A percentile compares a stretch with the other conserved stretches of the same genome.
phyloP scores from a whole-genome alignment of 2,329 filamentous ascomycete genomes.

The Apiospora malaysiana region DNA sequence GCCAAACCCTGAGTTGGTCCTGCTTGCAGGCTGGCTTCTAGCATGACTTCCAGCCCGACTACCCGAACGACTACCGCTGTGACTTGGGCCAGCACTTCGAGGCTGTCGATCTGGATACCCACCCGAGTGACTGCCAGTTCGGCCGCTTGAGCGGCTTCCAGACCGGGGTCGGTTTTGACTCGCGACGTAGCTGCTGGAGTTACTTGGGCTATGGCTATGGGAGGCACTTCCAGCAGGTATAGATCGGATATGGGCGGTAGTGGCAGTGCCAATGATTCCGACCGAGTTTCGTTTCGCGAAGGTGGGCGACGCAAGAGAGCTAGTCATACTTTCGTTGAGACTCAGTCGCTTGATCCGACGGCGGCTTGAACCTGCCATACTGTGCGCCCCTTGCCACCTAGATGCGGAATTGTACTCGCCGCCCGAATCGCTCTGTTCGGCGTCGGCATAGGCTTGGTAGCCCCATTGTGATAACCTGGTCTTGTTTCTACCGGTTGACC shows the following conservation, averaged over 20 bases:
- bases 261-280: neutral
- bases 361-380: neutral
- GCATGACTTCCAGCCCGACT: neutral
- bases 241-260: slow-evolving; percentile 3
- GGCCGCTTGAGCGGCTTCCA: neutral
- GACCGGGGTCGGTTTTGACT: neutral
- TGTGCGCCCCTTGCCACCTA: neutral
- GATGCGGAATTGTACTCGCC: neutral
- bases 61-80: neutral
- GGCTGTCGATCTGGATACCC: neutral
- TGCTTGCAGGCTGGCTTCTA: slow-evolving; percentile 9
- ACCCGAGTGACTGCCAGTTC: neutral
- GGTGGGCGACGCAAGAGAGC: neutral
- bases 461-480: neutral
- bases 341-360: neutral
- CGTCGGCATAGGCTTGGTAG: neutral
- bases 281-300: neutral
- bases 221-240: slow-evolving; percentile 1
- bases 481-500: slow-evolving; percentile 19
- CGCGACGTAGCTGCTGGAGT: slow-evolving; percentile 2
- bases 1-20: neutral
- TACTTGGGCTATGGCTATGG: neutral
- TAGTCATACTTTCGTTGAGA: neutral
- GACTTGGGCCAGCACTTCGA: neutral
- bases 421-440: neutral